A percentile compares a stretch with the other conserved stretches of the same genome.
phyloP scores from a whole-genome alignment of 164 flowering plant species.

The Protea cynaroides region DNA sequence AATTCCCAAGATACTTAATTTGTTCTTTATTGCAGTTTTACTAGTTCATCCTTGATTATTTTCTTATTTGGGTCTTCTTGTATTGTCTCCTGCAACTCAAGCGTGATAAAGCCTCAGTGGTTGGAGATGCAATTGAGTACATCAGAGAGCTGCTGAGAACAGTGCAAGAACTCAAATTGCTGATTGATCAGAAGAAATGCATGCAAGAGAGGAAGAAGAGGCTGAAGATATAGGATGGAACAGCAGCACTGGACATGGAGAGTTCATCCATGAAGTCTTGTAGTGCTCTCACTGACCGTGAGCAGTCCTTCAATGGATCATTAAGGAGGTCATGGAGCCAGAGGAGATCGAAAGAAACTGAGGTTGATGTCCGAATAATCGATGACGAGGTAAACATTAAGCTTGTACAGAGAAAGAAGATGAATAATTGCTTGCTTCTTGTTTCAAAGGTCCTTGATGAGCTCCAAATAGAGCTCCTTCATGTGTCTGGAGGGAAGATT shows the following conservation, averaged over 20 bases:
- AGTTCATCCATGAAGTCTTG: slow-evolving; percentile 28
- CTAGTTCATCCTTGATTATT: too few species aligned
- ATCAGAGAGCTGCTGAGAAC: slow-evolving; percentile 73
- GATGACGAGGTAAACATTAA: slow-evolving; percentile 90
- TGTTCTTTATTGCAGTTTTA: too few species aligned
- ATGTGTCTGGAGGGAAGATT: slow-evolving; percentile 86
- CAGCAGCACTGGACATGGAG: slow-evolving; percentile 29
- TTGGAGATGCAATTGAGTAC: slow-evolving; percentile 83
- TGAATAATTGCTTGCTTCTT: slow-evolving; percentile 60
- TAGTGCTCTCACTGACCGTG: slow-evolving; percentile 25
- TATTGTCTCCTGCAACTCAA: slow-evolving; percentile 12
- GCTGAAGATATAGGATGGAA: slow-evolving; percentile 43
- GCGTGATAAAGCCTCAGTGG: slow-evolving; percentile 84
- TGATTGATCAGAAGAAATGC: slow-evolving; percentile 76
- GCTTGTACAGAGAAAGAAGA: slow-evolving; percentile 73
- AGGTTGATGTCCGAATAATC: slow-evolving; percentile 83
- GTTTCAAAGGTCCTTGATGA: slow-evolving; percentile 83
- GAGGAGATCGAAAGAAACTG: slow-evolving; percentile 82
- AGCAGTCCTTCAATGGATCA: slow-evolving; percentile 43
- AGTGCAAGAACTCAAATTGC: slow-evolving; percentile 60
- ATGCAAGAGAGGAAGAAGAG: slow-evolving; percentile 53
- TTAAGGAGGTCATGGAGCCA: slow-evolving; percentile 87
- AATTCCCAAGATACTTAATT: too few species aligned
- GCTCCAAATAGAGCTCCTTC: slow-evolving; percentile 81
- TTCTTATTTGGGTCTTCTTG: background rate